Percentiles rank a stretch among this genome's conserved stretches.
Evolutionary conservation across 768 basidiomycete species (phyloP).

Genomic region (Kondoa malvinella): DNA sequence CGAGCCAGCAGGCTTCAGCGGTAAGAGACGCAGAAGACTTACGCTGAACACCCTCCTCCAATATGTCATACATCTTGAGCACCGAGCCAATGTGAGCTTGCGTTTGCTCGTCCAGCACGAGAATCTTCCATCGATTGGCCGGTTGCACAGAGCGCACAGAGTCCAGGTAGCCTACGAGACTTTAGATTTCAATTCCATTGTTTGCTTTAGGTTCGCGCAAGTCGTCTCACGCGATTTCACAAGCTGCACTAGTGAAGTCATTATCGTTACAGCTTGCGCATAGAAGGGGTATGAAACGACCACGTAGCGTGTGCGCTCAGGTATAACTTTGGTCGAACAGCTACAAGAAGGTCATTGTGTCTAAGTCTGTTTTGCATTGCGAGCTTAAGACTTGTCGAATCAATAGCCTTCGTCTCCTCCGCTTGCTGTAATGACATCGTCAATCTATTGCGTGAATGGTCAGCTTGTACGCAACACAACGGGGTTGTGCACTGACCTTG

Average conservation of each 20-base stretch:
- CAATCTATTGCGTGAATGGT: slow-evolving; percentile 15
- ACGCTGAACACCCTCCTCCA: slow-evolving; percentile 82
- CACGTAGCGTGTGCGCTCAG: no score
- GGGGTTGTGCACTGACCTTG: slow-evolving; percentile 12
- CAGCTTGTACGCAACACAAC: neutral
- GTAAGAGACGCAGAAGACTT: no score
- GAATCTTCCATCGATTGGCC: slow-evolving; percentile 75
- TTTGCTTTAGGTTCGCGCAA: neutral
- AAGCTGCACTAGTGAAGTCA: neutral
- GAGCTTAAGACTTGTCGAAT: no score
- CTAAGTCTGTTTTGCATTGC: neutral
- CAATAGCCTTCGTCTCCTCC: neutral
- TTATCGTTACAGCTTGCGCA: neutral
- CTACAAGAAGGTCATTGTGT: no score
- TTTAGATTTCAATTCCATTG: neutral
- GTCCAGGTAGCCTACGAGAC: slow-evolving; percentile 56
- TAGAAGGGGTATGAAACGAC: no score
- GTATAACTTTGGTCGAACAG: no score
- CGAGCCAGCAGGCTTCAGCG: no score
- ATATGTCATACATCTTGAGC: slow-evolving; percentile 79
- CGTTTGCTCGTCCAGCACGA: slow-evolving; percentile 86
- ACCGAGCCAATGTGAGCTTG: slow-evolving; percentile 67
- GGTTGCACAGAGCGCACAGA: slow-evolving; percentile 74
- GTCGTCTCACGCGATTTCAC: neutral
- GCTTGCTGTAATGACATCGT: slow-evolving; percentile 23